Evolutionary conservation across 1,284 basidiomycete genomes (phyloP).

Genomic region (Ustilago cynodontis): DNA sequence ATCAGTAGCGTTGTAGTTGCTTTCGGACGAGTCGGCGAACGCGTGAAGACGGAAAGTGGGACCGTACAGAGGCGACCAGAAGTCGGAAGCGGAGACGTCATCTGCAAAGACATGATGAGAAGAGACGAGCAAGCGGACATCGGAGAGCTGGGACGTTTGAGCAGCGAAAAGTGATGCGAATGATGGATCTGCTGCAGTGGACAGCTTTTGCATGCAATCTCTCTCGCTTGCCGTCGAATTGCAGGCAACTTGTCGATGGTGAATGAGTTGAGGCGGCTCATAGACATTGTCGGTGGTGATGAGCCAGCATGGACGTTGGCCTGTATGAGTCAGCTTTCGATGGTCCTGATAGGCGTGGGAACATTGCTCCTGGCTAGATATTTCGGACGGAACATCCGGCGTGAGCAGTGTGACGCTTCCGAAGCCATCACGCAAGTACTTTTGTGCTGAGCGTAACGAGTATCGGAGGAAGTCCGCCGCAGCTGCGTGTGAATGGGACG

Average conservation of each 20-base stretch:
- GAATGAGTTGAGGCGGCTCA: slow-evolving; percentile 19
- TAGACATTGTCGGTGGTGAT: slow-evolving; percentile 11
- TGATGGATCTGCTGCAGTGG: neutral
- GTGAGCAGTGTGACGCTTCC: slow-evolving; percentile 32
- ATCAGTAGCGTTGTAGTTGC: neutral
- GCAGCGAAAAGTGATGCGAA: slow-evolving; percentile 14
- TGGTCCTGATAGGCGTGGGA: slow-evolving; percentile 17
- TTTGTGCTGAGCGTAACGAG: slow-evolving; percentile 42
- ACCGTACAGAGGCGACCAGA: slow-evolving; percentile 38
- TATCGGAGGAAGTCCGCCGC: slow-evolving; percentile 34
- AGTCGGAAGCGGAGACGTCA: slow-evolving; percentile 33
- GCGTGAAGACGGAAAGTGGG: slow-evolving; percentile 18
- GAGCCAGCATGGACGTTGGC: slow-evolving; percentile 42
- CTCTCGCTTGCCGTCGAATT: neutral
- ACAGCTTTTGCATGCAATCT: neutral
- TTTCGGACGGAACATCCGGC: slow-evolving; percentile 20
- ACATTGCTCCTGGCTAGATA: slow-evolving; percentile 6
- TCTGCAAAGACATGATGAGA: slow-evolving; percentile 31
- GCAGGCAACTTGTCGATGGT: slow-evolving; percentile 34
- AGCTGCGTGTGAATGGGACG: neutral
- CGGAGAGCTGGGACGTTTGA: slow-evolving; percentile 9
- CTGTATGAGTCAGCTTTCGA: neutral
- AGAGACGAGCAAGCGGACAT: slow-evolving; percentile 20
- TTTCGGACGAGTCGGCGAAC: neutral
- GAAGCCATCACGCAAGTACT: slow-evolving; percentile 27